Percentiles rank a stretch among this genome's conserved stretches.
Conservation (phyloP, 805 yeast genomes). For the Starmerella tilneyi region DNA sequence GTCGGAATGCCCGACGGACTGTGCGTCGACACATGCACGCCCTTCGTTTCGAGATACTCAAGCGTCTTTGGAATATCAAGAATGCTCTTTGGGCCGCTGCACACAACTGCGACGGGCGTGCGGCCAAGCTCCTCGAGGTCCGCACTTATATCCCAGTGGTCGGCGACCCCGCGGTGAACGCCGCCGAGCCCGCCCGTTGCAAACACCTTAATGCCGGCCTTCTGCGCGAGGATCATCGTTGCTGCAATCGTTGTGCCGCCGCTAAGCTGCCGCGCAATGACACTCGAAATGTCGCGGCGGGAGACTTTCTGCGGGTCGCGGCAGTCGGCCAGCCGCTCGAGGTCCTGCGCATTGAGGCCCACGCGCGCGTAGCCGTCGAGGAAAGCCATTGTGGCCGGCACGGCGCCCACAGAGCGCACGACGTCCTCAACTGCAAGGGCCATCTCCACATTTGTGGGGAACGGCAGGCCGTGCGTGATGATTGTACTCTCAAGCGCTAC, state of each 20-base stretch:
- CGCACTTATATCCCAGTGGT: slow-evolving; percentile 72
- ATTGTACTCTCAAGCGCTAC: slow-evolving; percentile 82
- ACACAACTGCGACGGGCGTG: slow-evolving; percentile 81
- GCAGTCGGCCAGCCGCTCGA: slow-evolving; percentile 41
- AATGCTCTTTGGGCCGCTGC: slow-evolving; percentile 84
- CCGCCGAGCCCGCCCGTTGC: slow-evolving; percentile 95
- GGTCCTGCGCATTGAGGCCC: slow-evolving; percentile 45
- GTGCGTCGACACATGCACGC: slow-evolving; percentile 69
- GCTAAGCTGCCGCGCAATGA: slow-evolving; percentile 49
- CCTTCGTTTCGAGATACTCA: slow-evolving; percentile 84
- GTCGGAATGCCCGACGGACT: slow-evolving; percentile 40
- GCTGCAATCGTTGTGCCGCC: slow-evolving; percentile 91
- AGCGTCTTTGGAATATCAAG: slow-evolving; percentile 69
- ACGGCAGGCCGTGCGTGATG: slow-evolving; percentile 82
- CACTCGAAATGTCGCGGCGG: slow-evolving; percentile 65
- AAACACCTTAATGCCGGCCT: slow-evolving; percentile 71
- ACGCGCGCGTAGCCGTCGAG: slow-evolving; percentile 60
- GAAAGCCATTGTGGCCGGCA: slow-evolving; percentile 82
- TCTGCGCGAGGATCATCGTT: slow-evolving; percentile 69
- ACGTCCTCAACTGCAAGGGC: slow-evolving; percentile 56
- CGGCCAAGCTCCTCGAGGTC: slow-evolving; percentile 75
- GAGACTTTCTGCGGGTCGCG: slow-evolving; percentile 50
- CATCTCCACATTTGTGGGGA: slow-evolving; percentile 63
- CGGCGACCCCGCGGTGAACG: slow-evolving; percentile 68
- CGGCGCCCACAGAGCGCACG: slow-evolving; percentile 52